A percentile compares a stretch with the other conserved stretches of the same genome.
phyloP scores from a whole-genome alignment of 176 grass and related monocot genomes.

The Rhipidocladum racemiflorum region DNA sequence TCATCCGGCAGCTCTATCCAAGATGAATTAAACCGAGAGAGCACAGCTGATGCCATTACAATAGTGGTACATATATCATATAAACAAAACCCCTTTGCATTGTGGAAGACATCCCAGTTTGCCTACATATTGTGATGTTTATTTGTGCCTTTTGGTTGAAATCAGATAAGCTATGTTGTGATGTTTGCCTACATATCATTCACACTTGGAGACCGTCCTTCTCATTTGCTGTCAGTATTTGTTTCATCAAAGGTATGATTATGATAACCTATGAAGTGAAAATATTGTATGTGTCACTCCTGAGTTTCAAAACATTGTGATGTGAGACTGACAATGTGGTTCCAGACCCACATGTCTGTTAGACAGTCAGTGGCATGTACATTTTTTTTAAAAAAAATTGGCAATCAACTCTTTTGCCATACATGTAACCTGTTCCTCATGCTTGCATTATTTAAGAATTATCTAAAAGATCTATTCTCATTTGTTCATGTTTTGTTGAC shows the following conservation, averaged over 20 bases:
- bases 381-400: neutral
- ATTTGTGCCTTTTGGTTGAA: constrained; percentile 39
- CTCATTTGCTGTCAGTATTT: constrained; percentile 53
- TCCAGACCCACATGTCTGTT: neutral
- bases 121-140: constrained; percentile 3
- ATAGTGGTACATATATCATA: constrained; percentile 64
- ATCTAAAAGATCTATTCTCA: constrained; percentile 21
- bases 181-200: constrained; percentile 98
- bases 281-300: constrained; percentile 8
- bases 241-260: constrained; percentile 87
- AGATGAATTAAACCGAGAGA: constrained; percentile 90
- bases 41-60: constrained; percentile 86
- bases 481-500: constrained; percentile 4
- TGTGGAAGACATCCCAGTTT: constrained; percentile 22
- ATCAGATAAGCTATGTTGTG: constrained; percentile 97
- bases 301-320: neutral
- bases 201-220: constrained; percentile 73
- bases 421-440: neutral
- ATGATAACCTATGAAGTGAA: neutral
- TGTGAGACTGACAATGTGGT: neutral
- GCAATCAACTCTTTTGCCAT: neutral
- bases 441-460: constrained; percentile 15
- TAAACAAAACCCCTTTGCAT: constrained; percentile 29
- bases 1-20: constrained; percentile 95
- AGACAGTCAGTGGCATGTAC: neutral